phyloP scores from a whole-genome alignment of 2,329 filamentous ascomycete genomes.

The Biscogniauxia marginata region DNA sequence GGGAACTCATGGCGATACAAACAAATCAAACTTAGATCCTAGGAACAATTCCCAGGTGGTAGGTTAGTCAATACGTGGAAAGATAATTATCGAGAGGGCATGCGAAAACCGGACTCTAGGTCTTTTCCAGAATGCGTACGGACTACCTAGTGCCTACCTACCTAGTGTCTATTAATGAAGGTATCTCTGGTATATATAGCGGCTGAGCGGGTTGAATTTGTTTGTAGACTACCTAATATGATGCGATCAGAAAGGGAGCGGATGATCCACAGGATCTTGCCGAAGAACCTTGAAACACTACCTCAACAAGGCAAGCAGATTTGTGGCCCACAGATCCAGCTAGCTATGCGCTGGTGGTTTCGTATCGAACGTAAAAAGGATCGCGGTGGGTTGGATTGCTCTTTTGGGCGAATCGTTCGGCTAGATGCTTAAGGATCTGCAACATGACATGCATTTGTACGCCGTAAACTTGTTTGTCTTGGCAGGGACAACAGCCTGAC shows the following conservation, averaged over 20 bases:
- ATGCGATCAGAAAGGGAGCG: neutral
- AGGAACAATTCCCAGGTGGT: too few relatives aligned
- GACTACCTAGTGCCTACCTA: too few relatives aligned
- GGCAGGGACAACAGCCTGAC: slow-evolving; percentile 19
- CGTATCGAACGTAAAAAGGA: neutral
- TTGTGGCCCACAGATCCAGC: neutral
- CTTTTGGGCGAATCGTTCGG: slow-evolving; percentile 21
- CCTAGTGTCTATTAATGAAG: too few relatives aligned
- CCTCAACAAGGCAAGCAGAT: neutral
- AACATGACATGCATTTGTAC: slow-evolving; percentile 19
- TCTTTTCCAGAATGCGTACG: too few relatives aligned
- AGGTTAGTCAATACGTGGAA: too few relatives aligned
- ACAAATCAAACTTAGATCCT: neutral
- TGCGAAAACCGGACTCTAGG: too few relatives aligned
- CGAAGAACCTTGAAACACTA: neutral
- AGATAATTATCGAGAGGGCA: too few relatives aligned
- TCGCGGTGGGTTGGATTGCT: slow-evolving; percentile 9
- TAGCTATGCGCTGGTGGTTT: slow-evolving; percentile 1
- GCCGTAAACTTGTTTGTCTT: slow-evolving; percentile 17
- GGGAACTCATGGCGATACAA: neutral
- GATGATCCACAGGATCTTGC: neutral
- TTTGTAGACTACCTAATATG: too few relatives aligned
- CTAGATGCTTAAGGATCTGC: slow-evolving; percentile 27
- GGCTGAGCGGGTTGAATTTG: too few relatives aligned
- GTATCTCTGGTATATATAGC: too few relatives aligned